Base-by-base conservation (phyloP, 306 rosid species). In the Quercus berberidifolia region DNA sequence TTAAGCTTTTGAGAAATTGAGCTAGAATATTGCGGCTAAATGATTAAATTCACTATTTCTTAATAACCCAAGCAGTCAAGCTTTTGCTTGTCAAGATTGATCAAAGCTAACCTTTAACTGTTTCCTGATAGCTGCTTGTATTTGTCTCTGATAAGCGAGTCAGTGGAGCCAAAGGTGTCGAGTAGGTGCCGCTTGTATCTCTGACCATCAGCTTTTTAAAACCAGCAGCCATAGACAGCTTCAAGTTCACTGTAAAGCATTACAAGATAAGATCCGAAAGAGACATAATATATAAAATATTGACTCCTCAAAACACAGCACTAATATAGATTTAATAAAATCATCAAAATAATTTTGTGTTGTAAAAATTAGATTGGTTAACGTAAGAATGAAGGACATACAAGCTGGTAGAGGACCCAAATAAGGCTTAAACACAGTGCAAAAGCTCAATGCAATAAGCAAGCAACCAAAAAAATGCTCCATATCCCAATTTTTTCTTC, bases 401-500 rank as follows among this genome's bases (percentile, higher is more conserved):
- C 98, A 83, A 85, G 49, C 79, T 74, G 89, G 91, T 67, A 87
- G 77, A 70, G 90, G 88, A 76, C 86, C 85, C 85, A 88, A 79
- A 76, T 84, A 84, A 78, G 98, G 94, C 81, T 82, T 90, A 71
- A 94, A 79, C 75, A 92, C 83, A 9, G 90, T 88, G 87, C 90
- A 92, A 65, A 92, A 83, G 74, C 88, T 86, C 72, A 94, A 79
- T 77, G 83, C 67, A n/a, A n/a, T n/a, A n/a, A n/a, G n/a, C n/a
- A n/a, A n/a, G 89, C 86, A 86, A 73, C 87, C 87, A 69, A 90
- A 17, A 17, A 78, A 91, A 78, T 43, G 97, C 98, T 86, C 93
- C 97, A 88, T 87, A 88, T 80, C 92, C 87, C 33, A 92, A 75
- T 57, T 71, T 91, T 84, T 86, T 92, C 88, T 90, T 94, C 83